These are phyloP conservation scores for Dipodascus albidus DNA, from an alignment of 805 yeast genomes.

Conservation along the genomic window DNA sequence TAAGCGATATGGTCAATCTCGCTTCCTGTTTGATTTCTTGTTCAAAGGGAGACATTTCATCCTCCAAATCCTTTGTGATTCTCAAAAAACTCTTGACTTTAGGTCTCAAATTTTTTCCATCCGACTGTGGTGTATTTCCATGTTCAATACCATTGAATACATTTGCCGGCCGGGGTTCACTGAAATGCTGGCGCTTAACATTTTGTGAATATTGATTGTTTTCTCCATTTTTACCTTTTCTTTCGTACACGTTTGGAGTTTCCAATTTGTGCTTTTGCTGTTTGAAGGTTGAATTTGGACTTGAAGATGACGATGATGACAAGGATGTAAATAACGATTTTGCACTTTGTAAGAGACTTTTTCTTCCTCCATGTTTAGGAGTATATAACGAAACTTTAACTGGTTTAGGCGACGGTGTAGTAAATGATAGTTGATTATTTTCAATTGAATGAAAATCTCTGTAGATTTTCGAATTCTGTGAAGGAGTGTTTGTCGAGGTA, in stretches of 20 bases:
- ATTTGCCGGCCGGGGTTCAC: neutral
- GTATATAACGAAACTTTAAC: neutral
- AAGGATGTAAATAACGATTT: neutral
- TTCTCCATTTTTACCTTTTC: neutral
- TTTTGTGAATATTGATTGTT: neutral
- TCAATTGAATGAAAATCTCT: neutral
- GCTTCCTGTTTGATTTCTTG: conserved; percentile 18
- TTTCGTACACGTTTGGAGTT: neutral
- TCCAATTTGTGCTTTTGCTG: neutral
- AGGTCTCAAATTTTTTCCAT: conserved; percentile 10
- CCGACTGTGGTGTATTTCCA: neutral
- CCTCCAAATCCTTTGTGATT: conserved; percentile 16
- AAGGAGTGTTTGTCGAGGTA: neutral
- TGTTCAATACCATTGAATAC: neutral
- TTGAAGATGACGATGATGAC: neutral
- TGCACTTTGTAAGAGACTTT: neutral
- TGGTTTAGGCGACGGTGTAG: neutral
- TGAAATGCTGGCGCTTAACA: neutral
- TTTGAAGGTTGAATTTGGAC: neutral
- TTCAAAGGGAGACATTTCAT: conserved; percentile 17
- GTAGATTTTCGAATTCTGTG: neutral
- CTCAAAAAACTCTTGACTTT: conserved; percentile 17
- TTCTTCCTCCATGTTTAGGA: neutral
- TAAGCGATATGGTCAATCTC: conserved; percentile 13
- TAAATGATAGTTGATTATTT: neutral